Conservation (phyloP, 371 early-diverging fungal species). For the Lichtheimia hyalospora region DNA sequence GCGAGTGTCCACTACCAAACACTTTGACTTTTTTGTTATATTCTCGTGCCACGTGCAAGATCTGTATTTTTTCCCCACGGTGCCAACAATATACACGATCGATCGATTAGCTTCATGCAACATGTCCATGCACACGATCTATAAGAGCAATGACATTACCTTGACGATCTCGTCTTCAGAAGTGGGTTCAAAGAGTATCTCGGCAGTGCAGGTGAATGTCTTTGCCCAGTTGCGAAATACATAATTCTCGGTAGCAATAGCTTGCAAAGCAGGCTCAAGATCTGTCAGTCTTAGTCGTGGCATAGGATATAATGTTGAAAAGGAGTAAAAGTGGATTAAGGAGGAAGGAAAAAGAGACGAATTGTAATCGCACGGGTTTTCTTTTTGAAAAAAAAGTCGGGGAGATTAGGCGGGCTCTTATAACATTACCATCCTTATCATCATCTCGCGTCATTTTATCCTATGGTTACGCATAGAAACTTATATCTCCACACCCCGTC, state of each 20-base stretch:
- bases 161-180: constrained; percentile 65
- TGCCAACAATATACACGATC: too few relatives aligned
- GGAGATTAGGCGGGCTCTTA: too few relatives aligned
- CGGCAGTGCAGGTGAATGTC: constrained; percentile 66
- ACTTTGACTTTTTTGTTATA: constrained; percentile 59
- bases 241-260: constrained; percentile 28
- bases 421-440: too few relatives aligned
- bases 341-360: background rate
- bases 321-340: background rate
- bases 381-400: background rate
- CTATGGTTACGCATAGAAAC: too few relatives aligned
- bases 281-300: constrained; percentile 3
- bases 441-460: too few relatives aligned
- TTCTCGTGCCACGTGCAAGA: constrained; percentile 47
- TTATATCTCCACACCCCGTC: too few relatives aligned
- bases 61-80: constrained; percentile 25
- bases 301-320: background rate
- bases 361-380: background rate
- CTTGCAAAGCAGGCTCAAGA: constrained; percentile 16
- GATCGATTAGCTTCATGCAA: background rate
- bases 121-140: background rate
- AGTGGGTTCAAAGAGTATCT: constrained; percentile 59
- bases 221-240: constrained; percentile 75
- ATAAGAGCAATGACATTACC: constrained; percentile 31
- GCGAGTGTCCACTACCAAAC: constrained; percentile 81